Conservation (phyloP, 2,329 filamentous ascomycete genomes). For the Dactylella cylindrospora region DNA sequence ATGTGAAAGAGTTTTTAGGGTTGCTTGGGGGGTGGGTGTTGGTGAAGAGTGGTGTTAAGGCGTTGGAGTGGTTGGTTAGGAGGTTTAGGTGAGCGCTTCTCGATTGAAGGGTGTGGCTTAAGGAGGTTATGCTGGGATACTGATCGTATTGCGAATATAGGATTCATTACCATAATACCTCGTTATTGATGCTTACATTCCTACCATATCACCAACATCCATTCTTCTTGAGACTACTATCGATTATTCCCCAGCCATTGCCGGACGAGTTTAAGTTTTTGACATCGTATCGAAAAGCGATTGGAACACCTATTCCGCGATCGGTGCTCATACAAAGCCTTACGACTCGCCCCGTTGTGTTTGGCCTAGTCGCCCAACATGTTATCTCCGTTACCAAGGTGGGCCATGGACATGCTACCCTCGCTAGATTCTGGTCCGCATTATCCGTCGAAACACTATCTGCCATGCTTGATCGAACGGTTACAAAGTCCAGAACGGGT, state of each 20-base stretch:
- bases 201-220: slow-evolving; percentile 87
- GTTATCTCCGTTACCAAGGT: slow-evolving; percentile 71
- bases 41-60: slow-evolving; percentile 83
- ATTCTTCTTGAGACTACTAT: slow-evolving; percentile 76
- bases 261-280: slow-evolving; percentile 79
- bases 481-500: slow-evolving; percentile 68
- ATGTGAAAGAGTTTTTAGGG: slow-evolving; percentile 78
- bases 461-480: slow-evolving; percentile 76
- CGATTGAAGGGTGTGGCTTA: background rate
- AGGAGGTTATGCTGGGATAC: slow-evolving; percentile 1
- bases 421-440: slow-evolving; percentile 89
- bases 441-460: slow-evolving; percentile 82
- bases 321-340: slow-evolving; percentile 81
- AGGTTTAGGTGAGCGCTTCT: slow-evolving; percentile 70
- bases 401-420: slow-evolving; percentile 71
- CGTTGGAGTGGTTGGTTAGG: slow-evolving; percentile 90
- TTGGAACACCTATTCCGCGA: slow-evolving; percentile 71
- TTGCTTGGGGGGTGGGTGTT: slow-evolving; percentile 74
- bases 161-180: slow-evolving; percentile 87
- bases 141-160: slow-evolving; percentile 56
- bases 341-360: slow-evolving; percentile 73
- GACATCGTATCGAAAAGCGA: slow-evolving; percentile 76
- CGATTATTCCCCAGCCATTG: slow-evolving; percentile 75
- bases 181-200: slow-evolving; percentile 76
- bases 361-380: slow-evolving; percentile 75